Evolutionary conservation across 202 grass and related monocot species (phyloP).

Genomic region (Schoenoplectus triqueter): DNA sequence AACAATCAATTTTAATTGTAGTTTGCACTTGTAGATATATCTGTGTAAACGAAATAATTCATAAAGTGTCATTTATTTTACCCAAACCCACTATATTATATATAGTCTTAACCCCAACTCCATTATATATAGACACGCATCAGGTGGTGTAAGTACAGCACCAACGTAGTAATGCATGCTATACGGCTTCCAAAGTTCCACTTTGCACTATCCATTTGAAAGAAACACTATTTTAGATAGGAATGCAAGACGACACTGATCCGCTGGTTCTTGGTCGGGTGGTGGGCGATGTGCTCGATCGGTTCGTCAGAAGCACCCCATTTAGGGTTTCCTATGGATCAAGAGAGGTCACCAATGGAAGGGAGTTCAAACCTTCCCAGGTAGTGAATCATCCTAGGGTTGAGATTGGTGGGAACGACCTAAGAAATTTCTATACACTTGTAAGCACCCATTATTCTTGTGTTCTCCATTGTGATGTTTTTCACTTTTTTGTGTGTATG

Average conservation of each 20-base stretch:
- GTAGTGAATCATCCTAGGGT: slow-evolving; percentile 45
- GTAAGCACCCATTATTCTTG: slow-evolving; percentile 26
- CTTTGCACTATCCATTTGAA: neutral
- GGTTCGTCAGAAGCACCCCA: slow-evolving; percentile 30
- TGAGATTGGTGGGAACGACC: slow-evolving; percentile 48
- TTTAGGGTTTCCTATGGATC: slow-evolving; percentile 42
- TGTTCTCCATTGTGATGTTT: neutral
- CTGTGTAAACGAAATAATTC: neutral
- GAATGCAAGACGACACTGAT: slow-evolving; percentile 43
- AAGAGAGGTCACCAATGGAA: slow-evolving; percentile 48
- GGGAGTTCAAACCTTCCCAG: slow-evolving; percentile 50
- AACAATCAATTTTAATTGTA: too few species aligned
- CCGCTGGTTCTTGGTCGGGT: slow-evolving; percentile 46
- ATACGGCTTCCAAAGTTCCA: neutral
- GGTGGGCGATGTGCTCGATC: slow-evolving; percentile 47
- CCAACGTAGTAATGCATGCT: neutral
- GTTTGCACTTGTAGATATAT: neutral
- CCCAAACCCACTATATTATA: neutral
- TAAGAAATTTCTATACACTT: slow-evolving; percentile 49
- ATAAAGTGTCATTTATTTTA: neutral
- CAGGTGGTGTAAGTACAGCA: neutral
- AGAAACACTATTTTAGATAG: neutral
- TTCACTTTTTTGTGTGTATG: neutral
- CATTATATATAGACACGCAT: neutral
- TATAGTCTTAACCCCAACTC: too few species aligned